Conservation (phyloP, 2,329 filamentous ascomycete species). For the Cercospora zeae-maydis region DNA sequence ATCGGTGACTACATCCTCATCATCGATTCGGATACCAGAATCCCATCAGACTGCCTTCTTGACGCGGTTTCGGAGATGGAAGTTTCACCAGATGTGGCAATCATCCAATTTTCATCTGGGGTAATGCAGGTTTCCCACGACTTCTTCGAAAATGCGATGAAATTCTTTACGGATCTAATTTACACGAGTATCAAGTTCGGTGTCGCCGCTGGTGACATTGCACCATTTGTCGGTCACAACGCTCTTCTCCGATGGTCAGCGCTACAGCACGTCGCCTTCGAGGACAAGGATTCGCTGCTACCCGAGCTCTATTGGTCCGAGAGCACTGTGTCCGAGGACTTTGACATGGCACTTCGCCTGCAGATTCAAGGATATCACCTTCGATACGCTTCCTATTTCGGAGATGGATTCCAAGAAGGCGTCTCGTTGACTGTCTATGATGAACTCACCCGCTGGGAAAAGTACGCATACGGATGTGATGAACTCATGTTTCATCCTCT, state of each 20-base stretch:
- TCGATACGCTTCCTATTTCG: constrained; percentile 65
- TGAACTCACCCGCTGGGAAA: constrained; percentile 68
- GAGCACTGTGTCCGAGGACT: constrained; percentile 71
- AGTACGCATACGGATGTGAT: constrained; percentile 69
- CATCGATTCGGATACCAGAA: constrained; percentile 66
- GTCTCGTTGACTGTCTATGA: constrained; percentile 71
- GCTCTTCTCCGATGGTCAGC: constrained; percentile 67
- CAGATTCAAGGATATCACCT: constrained; percentile 66
- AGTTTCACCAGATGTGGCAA: constrained; percentile 64
- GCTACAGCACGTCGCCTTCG: constrained; percentile 56
- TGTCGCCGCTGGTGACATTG: constrained; percentile 67
- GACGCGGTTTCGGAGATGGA: constrained; percentile 71
- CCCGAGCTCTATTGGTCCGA: constrained; percentile 72
- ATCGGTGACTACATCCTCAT: constrained; percentile 63
- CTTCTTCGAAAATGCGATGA: constrained; percentile 73
- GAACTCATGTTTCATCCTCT: constrained; percentile 69
- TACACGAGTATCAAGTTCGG: constrained; percentile 70
- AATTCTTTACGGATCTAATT: constrained; percentile 75
- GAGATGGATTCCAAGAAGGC: constrained; percentile 68
- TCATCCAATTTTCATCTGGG: constrained; percentile 68
- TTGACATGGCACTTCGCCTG: constrained; percentile 69
- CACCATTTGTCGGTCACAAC: constrained; percentile 75
- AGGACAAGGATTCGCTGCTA: constrained; percentile 50
- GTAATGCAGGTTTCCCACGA: constrained; percentile 72
- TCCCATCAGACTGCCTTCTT: constrained; percentile 64